These are phyloP conservation scores for Aspergillus niger DNA, from an alignment of 2,329 filamentous ascomycete genomes.

Conservation along the genomic window DNA sequence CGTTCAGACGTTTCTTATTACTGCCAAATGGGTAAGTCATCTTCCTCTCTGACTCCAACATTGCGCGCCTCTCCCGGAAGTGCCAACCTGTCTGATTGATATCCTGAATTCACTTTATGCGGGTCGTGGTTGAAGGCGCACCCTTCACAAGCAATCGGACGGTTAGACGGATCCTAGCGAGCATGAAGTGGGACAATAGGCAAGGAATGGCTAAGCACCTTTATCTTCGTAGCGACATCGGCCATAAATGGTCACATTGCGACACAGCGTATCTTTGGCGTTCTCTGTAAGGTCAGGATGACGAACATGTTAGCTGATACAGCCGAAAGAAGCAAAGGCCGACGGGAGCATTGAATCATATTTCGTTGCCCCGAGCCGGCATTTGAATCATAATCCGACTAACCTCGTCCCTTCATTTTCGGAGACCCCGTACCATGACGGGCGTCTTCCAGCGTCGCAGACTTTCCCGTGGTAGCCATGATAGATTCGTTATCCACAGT, in stretches of 20 bases:
- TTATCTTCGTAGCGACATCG: conserved; percentile 90
- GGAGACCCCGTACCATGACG: conserved; percentile 50
- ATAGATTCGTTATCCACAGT: conserved; percentile 32
- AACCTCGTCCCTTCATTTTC: conserved; percentile 52
- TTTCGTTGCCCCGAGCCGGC: not conserved
- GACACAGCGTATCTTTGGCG: conserved; percentile 83
- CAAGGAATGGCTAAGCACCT: conserved; percentile 48
- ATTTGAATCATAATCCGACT: conserved; percentile 23
- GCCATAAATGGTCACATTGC: conserved; percentile 90
- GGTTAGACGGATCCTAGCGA: conserved; percentile 21
- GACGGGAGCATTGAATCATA: not conserved
- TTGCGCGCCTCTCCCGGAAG: conserved; percentile 12
- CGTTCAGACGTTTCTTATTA: conserved; percentile 76
- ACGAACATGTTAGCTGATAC: conserved; percentile 14
- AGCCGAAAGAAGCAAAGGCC: not conserved
- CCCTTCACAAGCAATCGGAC: conserved; percentile 41
- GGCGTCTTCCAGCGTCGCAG: conserved; percentile 47
- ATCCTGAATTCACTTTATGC: conserved; percentile 56
- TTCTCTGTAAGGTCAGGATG: conserved; percentile 57
- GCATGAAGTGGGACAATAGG: conserved; percentile 5
- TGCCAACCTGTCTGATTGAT: conserved; percentile 44
- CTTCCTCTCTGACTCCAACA: conserved; percentile 2
- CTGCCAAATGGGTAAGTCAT: conserved; percentile 26
- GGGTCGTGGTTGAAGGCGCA: conserved; percentile 89
- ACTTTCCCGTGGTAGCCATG: conserved; percentile 49